These are phyloP conservation scores for Kwoniella mangroviensis DNA, from an alignment of 768 basidiomycete genomes.

Conservation along the genomic window DNA sequence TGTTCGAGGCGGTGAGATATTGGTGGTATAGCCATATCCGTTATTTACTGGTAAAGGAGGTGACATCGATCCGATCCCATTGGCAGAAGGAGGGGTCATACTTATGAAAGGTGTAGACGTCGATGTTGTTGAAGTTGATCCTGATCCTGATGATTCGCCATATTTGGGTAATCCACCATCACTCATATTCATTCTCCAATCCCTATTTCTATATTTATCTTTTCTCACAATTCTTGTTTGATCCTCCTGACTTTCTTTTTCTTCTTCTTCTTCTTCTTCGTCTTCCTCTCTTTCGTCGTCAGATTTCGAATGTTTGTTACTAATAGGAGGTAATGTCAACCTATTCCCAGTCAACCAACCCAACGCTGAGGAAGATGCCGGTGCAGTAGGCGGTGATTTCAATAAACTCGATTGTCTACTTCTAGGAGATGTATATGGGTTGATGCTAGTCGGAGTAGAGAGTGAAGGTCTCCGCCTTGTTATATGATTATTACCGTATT, in stretches of 20 bases:
- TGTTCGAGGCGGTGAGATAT: slow-evolving; percentile 25
- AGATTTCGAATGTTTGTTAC: slow-evolving; percentile 18
- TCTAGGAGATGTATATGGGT: slow-evolving; percentile 10
- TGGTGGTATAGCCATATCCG: slow-evolving; percentile 5
- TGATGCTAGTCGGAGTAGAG: background rate
- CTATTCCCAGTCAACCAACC: slow-evolving; percentile 23
- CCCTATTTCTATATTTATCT: slow-evolving; percentile 18
- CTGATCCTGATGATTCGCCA: slow-evolving; percentile 21
- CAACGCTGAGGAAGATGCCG: slow-evolving; percentile 12
- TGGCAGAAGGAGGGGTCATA: slow-evolving; percentile 34
- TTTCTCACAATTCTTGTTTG: slow-evolving; percentile 2
- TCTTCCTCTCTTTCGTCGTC: slow-evolving; percentile 35
- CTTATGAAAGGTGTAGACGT: slow-evolving; percentile 28
- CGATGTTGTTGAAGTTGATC: slow-evolving; percentile 2
- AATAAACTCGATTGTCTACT: slow-evolving; percentile 14
- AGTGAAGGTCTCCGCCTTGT: slow-evolving; percentile 13
- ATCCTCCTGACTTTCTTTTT: background rate
- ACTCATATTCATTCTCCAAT: slow-evolving; percentile 35
- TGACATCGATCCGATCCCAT: slow-evolving; percentile 3
- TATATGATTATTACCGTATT: slow-evolving; percentile 17
- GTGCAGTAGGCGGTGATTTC: slow-evolving; percentile 5
- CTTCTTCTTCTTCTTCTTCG: slow-evolving; percentile 8
- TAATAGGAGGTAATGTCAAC: slow-evolving; percentile 15
- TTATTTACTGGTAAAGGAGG: slow-evolving; percentile 8
- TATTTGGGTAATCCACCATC: slow-evolving; percentile 14